Base-by-base conservation (phyloP, 768 basidiomycete species). In the Podaxis sp. region DNA sequence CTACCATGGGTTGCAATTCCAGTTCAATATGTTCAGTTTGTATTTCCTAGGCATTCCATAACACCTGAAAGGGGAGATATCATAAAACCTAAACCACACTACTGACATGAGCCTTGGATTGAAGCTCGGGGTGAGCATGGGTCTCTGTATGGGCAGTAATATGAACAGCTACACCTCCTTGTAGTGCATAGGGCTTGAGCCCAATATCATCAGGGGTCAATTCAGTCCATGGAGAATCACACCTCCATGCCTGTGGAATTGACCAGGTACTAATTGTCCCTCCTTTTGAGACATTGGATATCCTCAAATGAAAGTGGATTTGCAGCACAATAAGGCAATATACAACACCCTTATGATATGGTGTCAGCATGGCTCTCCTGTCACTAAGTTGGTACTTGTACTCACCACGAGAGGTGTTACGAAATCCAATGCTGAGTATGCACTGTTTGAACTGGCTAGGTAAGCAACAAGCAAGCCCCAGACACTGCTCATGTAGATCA, bases 281-380 rank as follows among this genome's bases (percentile, higher is more conserved):
- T 39, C 33, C 9, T 28, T 12, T 13, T 11, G 38, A 4, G 9
- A 28, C 2, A 0, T 36, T n/a, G 2, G 48, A 26, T 28, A 60
- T 1, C 24, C 19, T 60, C 15, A 60, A 24, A 7, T 60, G 59
- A 36, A 60, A 60, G 38, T 52, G 51, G 33, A 60, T 52, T 52
- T 60, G 59, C 36, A 60, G 28, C 4, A 60, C 59, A 22, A 60
- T 60, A 12, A 60, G 59, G 49, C 59, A 60, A 46, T 51, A 60
- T 11, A 42, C 26, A 24, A 60, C 59, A 17, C 59, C 59, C 59
- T 58, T 24, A 11, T 12, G 24, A 24, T 9, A 28, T 24, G 22
- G 5, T 26, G 0, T 51, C 2, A 8, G 12, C 11, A 28, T 19
- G 9, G 17, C 7, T n/a, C 8, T 24, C 49, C 26, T 2, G 26